Evolutionary conservation across 2,329 filamentous ascomycete genomes (phyloP).

Genomic region (Ophiognomonia clavigignenti-juglandacearum): DNA sequence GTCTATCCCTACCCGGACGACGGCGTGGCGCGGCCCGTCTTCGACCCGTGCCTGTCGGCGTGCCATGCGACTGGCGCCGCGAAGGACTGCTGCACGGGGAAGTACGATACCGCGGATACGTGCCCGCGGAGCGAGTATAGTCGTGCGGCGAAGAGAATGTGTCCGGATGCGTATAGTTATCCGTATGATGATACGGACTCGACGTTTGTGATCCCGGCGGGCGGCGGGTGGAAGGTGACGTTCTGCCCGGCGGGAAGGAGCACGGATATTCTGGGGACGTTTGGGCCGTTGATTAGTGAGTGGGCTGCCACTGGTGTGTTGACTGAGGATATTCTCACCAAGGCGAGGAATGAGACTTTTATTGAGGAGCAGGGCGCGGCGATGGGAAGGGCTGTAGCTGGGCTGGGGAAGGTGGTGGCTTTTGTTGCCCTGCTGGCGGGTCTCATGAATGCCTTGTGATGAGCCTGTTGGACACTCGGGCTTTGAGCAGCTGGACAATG

Average conservation of each 20-base stretch:
- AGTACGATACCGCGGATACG: constrained; percentile 55
- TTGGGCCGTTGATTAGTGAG: constrained; percentile 43
- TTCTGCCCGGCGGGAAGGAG: constrained; percentile 66
- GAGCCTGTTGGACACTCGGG: no score
- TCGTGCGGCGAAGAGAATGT: constrained; percentile 65
- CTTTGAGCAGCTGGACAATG: no score
- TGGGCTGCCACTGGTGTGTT: constrained; percentile 39
- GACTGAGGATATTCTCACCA: constrained; percentile 26
- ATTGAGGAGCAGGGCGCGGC: constrained; percentile 24
- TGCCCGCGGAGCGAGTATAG: constrained; percentile 68
- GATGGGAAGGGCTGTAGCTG: not conserved
- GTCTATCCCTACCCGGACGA: constrained; percentile 79
- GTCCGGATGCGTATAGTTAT: constrained; percentile 81
- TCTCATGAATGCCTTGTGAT: not conserved
- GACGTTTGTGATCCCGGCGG: constrained; percentile 59
- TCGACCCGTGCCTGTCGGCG: constrained; percentile 73
- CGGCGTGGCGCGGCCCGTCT: constrained; percentile 62
- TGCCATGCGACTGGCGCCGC: constrained; percentile 65
- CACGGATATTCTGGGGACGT: constrained; percentile 52
- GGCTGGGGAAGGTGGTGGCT: constrained; percentile 6
- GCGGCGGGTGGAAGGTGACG: constrained; percentile 72
- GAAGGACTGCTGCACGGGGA: constrained; percentile 70
- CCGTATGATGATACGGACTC: constrained; percentile 57
- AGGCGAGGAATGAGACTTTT: constrained; percentile 31
- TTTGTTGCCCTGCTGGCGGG: constrained; percentile 2